Base-by-base conservation (phyloP, 805 yeast species). In the Sungouiozyma intestinalis region DNA sequence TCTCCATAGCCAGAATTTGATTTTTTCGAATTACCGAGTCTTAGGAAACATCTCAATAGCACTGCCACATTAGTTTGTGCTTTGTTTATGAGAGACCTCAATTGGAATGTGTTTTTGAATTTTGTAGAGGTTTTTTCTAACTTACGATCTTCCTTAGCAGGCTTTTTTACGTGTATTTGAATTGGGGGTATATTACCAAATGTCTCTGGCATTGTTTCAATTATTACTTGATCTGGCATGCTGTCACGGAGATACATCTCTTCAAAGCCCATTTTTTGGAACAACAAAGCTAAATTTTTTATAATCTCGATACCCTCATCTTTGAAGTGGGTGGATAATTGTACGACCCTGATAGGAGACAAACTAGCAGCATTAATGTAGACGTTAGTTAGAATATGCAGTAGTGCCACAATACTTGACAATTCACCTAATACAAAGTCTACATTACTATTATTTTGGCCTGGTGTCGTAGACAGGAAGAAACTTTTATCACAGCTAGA, bases 71-170 rank as follows among this genome's bases (percentile, higher is more conserved):
- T 62, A 5, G 68, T 62, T 47, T 76, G 81, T 20, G 77, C 58
- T 27, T 74, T 66, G 40, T 71, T 66, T 27, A 67, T 57, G 33
- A 79, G 66, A 45, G 67, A 68, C 41, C 86, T 68, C 9, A 78
- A 55, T 47, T 79, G 77, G 2, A 74, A 60, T 0, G 81, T 63
- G 51, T 82, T 83, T 48, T 81, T 81, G 60, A 67, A 76, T 49
- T 77, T 78, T 0, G 82, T 74, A 34, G 76, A 68, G 0, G 75
- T 72, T 34, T 69, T 70, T 31, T 69, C 71, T 44, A 66, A 59
- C 42, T 64, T 55, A 38, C 57, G 45, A 19, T 55, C 53, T 33
- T 66, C 49, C 38, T 63, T 53, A 3, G 54, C 48, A 0, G 76
- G 77, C 19, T 71, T 69, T 2, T 64, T 65, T 0, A 69, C 59